Evolutionary conservation across 768 basidiomycete genomes (phyloP).

Genomic region (Termitomyces sp.): DNA sequence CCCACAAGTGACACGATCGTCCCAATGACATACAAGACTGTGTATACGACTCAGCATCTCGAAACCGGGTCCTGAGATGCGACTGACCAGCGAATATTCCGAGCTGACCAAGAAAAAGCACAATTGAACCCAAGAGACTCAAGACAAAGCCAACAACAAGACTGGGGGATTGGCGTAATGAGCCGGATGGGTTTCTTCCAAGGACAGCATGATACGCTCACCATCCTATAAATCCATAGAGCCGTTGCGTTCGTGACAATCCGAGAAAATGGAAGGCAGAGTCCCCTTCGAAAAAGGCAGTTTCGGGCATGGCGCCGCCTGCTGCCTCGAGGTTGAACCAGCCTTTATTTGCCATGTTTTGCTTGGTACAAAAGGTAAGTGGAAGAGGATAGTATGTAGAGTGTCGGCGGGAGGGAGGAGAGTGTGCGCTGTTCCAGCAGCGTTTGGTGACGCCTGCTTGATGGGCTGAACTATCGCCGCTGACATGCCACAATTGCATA

Average conservation of each 20-base stretch:
- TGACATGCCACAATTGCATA: slow-evolving; percentile 13
- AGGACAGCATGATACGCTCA: slow-evolving; percentile 30
- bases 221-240: slow-evolving; percentile 90
- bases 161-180: slow-evolving; percentile 38
- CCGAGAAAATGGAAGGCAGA: slow-evolving; percentile 82
- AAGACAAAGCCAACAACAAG: slow-evolving; percentile 73
- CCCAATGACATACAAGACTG: slow-evolving; percentile 82
- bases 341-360: slow-evolving; percentile 60
- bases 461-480: neutral
- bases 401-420: neutral
- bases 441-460: slow-evolving; percentile 10
- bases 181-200: no score
- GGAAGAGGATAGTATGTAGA: slow-evolving; percentile 1
- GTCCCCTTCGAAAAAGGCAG: slow-evolving; percentile 84
- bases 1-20: slow-evolving; percentile 81
- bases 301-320: slow-evolving; percentile 63
- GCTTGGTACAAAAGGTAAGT: neutral
- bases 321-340: slow-evolving; percentile 86
- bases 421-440: slow-evolving; percentile 34
- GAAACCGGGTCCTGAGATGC: neutral
- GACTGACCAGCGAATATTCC: slow-evolving; percentile 73
- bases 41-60: slow-evolving; percentile 7
- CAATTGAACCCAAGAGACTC: slow-evolving; percentile 74
- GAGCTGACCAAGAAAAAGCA: slow-evolving; percentile 72
- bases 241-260: slow-evolving; percentile 72